A percentile compares a stretch with the other conserved stretches of the same genome.
phyloP scores from a whole-genome alignment of 2,329 filamentous ascomycete genomes.

The Akanthomyces lecanii region DNA sequence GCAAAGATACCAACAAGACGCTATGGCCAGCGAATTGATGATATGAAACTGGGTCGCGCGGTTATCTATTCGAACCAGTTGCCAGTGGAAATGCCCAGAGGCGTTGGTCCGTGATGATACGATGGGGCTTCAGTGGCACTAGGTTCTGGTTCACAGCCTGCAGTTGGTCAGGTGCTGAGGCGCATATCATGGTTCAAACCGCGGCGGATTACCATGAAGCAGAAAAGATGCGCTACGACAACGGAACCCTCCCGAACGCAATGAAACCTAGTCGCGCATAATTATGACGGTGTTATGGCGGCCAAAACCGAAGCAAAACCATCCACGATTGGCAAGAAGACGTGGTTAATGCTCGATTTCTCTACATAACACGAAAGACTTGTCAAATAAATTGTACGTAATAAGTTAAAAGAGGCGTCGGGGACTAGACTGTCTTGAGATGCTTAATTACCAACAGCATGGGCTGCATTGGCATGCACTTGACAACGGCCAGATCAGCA shows the following conservation, averaged over 20 bases:
- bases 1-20: not conserved
- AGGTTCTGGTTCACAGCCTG: not conserved
- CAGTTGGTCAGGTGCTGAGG: too few species aligned
- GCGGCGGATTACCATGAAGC: not conserved
- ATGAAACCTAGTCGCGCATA: not conserved
- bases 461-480: not conserved
- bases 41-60: not conserved
- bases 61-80: not conserved
- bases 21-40: not conserved
- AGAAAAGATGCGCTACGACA: not conserved
- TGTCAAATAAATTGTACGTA: not conserved
- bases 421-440: not conserved
- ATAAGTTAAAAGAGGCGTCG: not conserved
- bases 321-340: not conserved
- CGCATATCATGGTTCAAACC: not conserved
- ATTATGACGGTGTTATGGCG: not conserved
- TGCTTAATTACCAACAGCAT: not conserved
- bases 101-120: not conserved
- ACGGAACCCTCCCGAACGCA: not conserved
- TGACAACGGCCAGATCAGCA: constrained; percentile 5
- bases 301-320: not conserved
- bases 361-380: not conserved
- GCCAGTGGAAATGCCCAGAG: not conserved
- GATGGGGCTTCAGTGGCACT: not conserved
- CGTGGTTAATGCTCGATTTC: not conserved